A percentile compares a stretch with the other conserved stretches of the same genome.
Conservation (phyloP, 257 asterid species). For the Solanum ossicruentum region DNA sequence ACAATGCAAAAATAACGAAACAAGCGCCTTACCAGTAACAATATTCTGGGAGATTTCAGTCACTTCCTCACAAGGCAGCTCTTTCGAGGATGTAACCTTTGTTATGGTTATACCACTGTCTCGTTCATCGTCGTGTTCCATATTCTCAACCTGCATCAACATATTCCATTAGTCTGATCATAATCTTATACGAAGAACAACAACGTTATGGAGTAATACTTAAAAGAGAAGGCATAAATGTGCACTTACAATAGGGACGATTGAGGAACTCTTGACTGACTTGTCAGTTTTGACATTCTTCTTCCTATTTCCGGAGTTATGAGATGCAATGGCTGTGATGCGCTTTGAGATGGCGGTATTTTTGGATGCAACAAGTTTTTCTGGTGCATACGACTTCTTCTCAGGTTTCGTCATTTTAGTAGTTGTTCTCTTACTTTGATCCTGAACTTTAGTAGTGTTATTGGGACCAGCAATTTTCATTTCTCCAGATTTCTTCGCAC, state of each 20-base stretch:
- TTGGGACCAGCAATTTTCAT: neutral
- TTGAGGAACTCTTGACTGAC: conserved; percentile 11
- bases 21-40: conserved; percentile 21
- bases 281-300: conserved; percentile 22
- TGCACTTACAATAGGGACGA: conserved; percentile 15
- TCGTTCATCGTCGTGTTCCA: conserved; percentile 1
- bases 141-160: conserved; percentile 33
- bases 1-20: neutral
- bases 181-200: neutral
- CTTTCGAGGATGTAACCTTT: conserved; percentile 10
- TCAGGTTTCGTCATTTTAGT: conserved; percentile 1
- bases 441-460: neutral
- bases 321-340: neutral
- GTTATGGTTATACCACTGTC: neutral
- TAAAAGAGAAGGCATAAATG: neutral
- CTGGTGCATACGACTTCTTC: conserved; percentile 9
- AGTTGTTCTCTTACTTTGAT: neutral
- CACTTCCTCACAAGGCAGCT: conserved; percentile 7
- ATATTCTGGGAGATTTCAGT: conserved; percentile 3
- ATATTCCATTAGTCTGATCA: neutral
- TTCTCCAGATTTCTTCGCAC: neutral
- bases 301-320: conserved; percentile 18
- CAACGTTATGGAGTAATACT: neutral
- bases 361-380: neutral
- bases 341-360: neutral